A percentile compares a stretch with the other conserved stretches of the same genome.
Evolutionary conservation across 108 stramenopile genomes (phyloP).

Genomic region (Licmophora abbreviata): DNA sequence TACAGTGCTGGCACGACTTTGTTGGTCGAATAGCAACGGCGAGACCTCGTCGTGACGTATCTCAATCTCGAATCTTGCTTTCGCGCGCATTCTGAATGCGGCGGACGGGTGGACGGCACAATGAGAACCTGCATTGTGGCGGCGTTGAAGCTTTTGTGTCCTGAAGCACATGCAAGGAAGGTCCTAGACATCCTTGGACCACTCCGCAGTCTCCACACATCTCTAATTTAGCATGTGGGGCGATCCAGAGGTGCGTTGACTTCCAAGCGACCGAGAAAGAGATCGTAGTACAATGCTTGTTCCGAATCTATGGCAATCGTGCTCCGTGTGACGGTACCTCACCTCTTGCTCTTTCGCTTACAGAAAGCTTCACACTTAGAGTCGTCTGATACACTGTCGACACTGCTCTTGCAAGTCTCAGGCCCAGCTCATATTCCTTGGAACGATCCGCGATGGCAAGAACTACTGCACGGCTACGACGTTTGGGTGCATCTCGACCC

Average conservation of each 20-base stretch:
- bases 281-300: background rate
- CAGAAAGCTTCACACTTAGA: conserved; percentile 28
- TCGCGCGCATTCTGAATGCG: too few species aligned
- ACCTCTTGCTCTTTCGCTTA: background rate
- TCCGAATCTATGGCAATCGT: background rate
- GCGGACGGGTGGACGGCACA: too few species aligned
- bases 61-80: too few species aligned
- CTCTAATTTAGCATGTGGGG: too few species aligned
- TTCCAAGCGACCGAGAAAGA: background rate
- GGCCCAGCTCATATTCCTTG: conserved; percentile 66
- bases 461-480: conserved; percentile 58
- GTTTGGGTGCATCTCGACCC: conserved; percentile 68
- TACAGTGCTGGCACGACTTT: too few species aligned
- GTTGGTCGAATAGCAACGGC: too few species aligned
- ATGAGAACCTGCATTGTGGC: too few species aligned
- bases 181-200: too few species aligned
- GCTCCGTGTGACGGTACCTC: background rate
- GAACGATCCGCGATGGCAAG: conserved; percentile 70
- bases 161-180: too few species aligned
- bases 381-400: conserved; percentile 26
- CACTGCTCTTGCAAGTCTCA: conserved; percentile 50
- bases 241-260: conserved; percentile 36
- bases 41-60: too few species aligned
- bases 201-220: too few species aligned
- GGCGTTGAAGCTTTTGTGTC: too few species aligned